phyloP scores from a whole-genome alignment of 225 moss, liverwort and hornwort species.

The Antitrichia curtipendula region DNA sequence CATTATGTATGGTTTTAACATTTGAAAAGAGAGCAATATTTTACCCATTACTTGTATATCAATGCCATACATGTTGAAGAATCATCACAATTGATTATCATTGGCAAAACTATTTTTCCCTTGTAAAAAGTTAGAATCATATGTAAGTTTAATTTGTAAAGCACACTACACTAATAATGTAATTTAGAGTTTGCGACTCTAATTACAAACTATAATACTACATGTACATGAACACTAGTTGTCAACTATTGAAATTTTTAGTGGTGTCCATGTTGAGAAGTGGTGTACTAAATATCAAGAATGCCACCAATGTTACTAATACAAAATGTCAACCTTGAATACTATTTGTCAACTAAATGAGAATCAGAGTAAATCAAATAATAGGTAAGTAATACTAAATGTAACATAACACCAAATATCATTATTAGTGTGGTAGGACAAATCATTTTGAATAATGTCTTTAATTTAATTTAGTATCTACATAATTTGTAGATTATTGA shows the following conservation, averaged over 20 bases:
- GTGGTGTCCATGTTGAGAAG: background rate
- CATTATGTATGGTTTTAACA: background rate
- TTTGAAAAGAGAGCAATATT: background rate
- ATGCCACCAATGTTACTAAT: background rate
- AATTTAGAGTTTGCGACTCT: background rate
- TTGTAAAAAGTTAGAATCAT: background rate
- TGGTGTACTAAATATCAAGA: background rate
- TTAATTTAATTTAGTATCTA: background rate
- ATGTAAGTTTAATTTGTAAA: background rate
- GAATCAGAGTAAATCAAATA: background rate
- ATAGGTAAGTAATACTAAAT: background rate
- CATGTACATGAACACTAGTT: background rate
- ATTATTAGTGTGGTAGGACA: background rate
- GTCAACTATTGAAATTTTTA: background rate
- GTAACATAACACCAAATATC: background rate
- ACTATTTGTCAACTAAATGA: background rate
- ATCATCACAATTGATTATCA: background rate
- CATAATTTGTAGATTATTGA: background rate
- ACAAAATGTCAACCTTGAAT: fast-evolving
- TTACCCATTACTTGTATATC: background rate
- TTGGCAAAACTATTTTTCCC: background rate
- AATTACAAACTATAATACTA: background rate
- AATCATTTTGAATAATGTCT: background rate
- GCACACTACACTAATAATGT: background rate
- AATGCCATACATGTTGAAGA: background rate